Percentiles rank a stretch among this genome's conserved stretches.
Evolutionary conservation across 345 rosid species (phyloP).

Genomic region (Atalantia buxifolia): DNA sequence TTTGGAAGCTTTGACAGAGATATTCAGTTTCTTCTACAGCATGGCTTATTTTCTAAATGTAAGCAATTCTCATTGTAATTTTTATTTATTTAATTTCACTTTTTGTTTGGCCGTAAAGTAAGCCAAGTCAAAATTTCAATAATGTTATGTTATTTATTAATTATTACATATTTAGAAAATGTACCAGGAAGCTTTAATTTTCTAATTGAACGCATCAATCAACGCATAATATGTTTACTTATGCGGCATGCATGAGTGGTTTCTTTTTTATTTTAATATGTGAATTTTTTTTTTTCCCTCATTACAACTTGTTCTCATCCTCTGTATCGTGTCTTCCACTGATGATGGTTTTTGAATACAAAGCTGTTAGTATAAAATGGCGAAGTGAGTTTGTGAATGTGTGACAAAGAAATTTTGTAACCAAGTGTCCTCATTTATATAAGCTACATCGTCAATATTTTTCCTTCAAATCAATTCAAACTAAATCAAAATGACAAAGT

Average conservation of each 20-base stretch:
- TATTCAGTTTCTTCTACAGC: neutral
- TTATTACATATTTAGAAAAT: neutral
- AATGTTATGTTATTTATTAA: neutral
- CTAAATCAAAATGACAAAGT: neutral
- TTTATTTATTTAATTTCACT: neutral
- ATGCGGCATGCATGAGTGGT: neutral
- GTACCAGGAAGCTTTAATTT: neutral
- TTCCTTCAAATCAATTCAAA: neutral
- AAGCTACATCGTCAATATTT: neutral
- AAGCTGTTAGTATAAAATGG: too few species aligned
- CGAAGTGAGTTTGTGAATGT: too few species aligned
- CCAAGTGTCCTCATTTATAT: too few species aligned
- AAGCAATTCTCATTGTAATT: constrained; percentile 10
- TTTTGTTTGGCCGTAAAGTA: neutral
- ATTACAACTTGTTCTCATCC: too few species aligned
- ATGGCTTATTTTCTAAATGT: constrained; percentile 19
- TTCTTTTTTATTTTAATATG: neutral
- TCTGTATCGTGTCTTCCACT: too few species aligned
- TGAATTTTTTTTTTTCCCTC: too few species aligned
- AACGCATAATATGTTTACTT: neutral
- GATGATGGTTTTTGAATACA: too few species aligned
- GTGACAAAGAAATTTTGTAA: too few species aligned
- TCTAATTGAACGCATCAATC: neutral
- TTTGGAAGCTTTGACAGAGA: neutral
- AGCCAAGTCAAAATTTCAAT: too few species aligned